A percentile compares a stretch with the other conserved stretches of the same genome.
These are phyloP conservation scores for Dryadomyces quercus-mongolicae DNA, from an alignment of 2,329 filamentous ascomycete species.

Conservation along the genomic window DNA sequence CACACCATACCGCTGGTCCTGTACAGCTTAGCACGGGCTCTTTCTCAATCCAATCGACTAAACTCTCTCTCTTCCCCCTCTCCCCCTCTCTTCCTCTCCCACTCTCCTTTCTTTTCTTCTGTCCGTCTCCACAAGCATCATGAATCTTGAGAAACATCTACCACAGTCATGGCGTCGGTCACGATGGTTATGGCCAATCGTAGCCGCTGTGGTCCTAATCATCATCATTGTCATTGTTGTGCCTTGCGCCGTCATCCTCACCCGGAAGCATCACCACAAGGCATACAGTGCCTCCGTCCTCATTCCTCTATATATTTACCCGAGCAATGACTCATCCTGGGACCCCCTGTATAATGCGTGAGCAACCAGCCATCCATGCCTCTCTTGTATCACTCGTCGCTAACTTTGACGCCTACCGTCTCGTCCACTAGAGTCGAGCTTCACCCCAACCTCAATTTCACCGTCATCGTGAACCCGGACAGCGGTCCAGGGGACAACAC, in stretches of 20 bases:
- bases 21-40: neutral
- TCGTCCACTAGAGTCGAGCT: neutral
- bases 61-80: neutral
- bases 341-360: constrained; percentile 6
- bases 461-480: constrained; percentile 9
- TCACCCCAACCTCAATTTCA: constrained; percentile 6
- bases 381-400: neutral
- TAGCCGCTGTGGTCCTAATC: neutral
- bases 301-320: constrained; percentile 10
- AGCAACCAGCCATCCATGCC: neutral
- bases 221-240: constrained; percentile 6
- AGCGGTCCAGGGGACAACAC: constrained; percentile 5
- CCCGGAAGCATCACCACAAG: neutral
- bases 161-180: neutral
- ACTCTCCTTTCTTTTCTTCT: neutral
- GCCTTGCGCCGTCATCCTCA: neutral
- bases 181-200: neutral
- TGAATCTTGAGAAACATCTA: constrained; percentile 4
- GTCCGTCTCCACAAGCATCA: neutral
- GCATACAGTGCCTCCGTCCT: neutral
- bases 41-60: neutral
- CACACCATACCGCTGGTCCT: too few relatives aligned
- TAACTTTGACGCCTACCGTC: neutral
- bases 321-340: constrained; percentile 5
- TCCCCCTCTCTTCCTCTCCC: neutral